A percentile compares a stretch with the other conserved stretches of the same genome.
phyloP scores from a whole-genome alignment of 176 grass and related monocot species.

The Hsuehochloa calcarea region DNA sequence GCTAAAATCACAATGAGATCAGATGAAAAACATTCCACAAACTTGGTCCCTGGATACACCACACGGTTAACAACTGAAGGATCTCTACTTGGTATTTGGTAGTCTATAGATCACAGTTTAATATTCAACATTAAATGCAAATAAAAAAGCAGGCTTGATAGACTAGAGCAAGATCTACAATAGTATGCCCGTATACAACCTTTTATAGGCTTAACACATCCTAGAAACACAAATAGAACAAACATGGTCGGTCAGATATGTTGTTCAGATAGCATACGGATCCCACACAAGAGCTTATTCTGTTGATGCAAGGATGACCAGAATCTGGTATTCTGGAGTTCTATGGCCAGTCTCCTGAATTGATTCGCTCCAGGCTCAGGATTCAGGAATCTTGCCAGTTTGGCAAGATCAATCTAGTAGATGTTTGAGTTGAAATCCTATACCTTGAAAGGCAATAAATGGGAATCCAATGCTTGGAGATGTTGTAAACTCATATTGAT shows the following conservation, averaged over 20 bases:
- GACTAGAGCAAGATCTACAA: neutral
- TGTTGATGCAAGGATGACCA: neutral
- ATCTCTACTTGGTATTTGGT: neutral
- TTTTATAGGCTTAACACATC: neutral
- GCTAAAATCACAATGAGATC: conserved; percentile 9
- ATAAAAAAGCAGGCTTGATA: neutral
- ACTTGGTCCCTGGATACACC: neutral
- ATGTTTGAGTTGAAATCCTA: neutral
- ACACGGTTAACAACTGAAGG: neutral
- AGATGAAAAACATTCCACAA: conserved; percentile 6
- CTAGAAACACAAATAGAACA: neutral
- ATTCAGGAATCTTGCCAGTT: neutral
- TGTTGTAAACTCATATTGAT: neutral
- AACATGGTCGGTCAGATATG: neutral
- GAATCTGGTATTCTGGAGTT: conserved; percentile 1
- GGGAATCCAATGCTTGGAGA: neutral
- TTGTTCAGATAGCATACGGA: neutral
- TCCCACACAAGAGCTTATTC: neutral
- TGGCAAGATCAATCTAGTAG: neutral
- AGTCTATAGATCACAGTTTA: neutral
- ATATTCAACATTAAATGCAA: neutral
- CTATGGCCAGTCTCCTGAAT: neutral
- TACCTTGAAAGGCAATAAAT: neutral
- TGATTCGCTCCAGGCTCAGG: neutral
- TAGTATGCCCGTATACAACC: neutral